Conservation (phyloP, 306 rosid species). For the Oxytropis ochrocephala region DNA sequence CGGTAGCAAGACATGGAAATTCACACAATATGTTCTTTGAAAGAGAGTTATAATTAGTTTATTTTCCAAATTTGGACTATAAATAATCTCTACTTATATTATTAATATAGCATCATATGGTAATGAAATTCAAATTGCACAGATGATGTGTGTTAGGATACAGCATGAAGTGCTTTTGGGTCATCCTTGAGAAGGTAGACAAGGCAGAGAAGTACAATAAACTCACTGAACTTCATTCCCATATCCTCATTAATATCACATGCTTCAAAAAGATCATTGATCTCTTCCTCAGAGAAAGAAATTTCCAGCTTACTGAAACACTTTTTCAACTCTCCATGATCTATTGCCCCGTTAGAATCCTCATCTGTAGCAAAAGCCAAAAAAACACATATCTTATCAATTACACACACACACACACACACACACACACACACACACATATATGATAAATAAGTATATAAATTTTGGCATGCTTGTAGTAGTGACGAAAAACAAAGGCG, state of each 20-base stretch:
- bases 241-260: constrained; percentile 70
- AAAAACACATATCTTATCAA: constrained; percentile 14
- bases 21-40: constrained; percentile 5
- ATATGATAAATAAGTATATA: not conserved
- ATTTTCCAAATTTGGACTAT: not conserved
- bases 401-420: no score
- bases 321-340: constrained; percentile 64
- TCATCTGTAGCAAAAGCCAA: constrained; percentile 49
- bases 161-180: constrained; percentile 36
- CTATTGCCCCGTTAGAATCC: constrained; percentile 82
- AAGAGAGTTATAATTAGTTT: not conserved
- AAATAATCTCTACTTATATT: not conserved
- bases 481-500: not conserved
- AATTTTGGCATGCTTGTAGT: not conserved
- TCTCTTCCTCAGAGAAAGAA: constrained; percentile 63
- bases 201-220: constrained; percentile 86
- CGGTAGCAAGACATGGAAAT: not conserved
- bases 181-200: constrained; percentile 79
- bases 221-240: constrained; percentile 82
- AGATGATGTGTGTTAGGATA: constrained; percentile 41
- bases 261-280: constrained; percentile 71
- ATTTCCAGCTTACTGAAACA: constrained; percentile 70
- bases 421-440: no score
- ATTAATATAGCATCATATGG: not conserved
- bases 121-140: constrained; percentile 7